A percentile compares a stretch with the other conserved stretches of the same genome.
Evolutionary conservation across 805 yeast species (phyloP).

Genomic region (Yarrowia sp.): DNA sequence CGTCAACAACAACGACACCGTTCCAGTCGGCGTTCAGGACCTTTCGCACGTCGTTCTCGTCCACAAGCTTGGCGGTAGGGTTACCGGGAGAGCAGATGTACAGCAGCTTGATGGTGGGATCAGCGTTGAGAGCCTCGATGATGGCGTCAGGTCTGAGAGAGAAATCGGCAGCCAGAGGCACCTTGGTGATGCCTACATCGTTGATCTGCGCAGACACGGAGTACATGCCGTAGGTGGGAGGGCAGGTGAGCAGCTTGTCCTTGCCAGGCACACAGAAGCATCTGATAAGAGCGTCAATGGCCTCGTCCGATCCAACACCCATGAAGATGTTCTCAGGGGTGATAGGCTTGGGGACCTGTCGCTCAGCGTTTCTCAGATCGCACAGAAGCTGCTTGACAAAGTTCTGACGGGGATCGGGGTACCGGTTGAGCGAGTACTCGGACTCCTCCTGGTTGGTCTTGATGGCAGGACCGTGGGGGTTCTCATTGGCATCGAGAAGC

Average conservation of each 20-base stretch:
- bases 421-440: slow-evolving; percentile 73
- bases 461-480: slow-evolving; percentile 88
- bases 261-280: slow-evolving; percentile 82
- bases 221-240: slow-evolving; percentile 99
- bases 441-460: slow-evolving; percentile 55
- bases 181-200: slow-evolving; percentile 78
- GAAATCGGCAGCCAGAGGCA: slow-evolving; percentile 69
- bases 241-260: slow-evolving; percentile 84
- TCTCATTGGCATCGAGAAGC: slow-evolving; percentile 93
- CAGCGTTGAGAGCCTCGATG: slow-evolving; percentile 58
- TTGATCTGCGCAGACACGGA: slow-evolving; percentile 87
- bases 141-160: slow-evolving; percentile 67
- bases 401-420: slow-evolving; percentile 95
- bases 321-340: slow-evolving; percentile 77
- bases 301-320: slow-evolving; percentile 98
- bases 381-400: slow-evolving; percentile 75
- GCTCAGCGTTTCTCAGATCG: slow-evolving; percentile 68
- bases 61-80: slow-evolving; percentile 80
- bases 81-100: slow-evolving; percentile 96
- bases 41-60: slow-evolving; percentile 57
- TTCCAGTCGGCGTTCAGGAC: slow-evolving; percentile 63
- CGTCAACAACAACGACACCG: slow-evolving; percentile 87
- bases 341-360: slow-evolving; percentile 42
- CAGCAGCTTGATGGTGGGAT: slow-evolving; percentile 70
- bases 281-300: slow-evolving; percentile 86